Evolutionary conservation across 2,329 filamentous ascomycete species (phyloP), one percentile per base, ranked within the genome.

Genomic region (Coccinonectria pachysandricola): DNA sequence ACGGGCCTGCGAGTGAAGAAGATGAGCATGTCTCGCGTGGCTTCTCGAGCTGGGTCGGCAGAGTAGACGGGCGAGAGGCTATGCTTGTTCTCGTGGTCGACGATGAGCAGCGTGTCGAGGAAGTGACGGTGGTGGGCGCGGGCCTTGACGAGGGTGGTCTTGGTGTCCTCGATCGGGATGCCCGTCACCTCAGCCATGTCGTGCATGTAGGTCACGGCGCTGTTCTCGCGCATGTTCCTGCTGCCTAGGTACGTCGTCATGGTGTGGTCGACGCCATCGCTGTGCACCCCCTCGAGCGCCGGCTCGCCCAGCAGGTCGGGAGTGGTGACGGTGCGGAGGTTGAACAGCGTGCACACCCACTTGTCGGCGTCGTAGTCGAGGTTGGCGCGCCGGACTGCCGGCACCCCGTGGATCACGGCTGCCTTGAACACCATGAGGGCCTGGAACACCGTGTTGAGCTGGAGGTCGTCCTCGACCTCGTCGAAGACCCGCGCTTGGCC

Each of bases 261-360:
- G 27, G 46, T 49, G 27, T 46, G 41, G 30, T 50, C 47, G 10
- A 40, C 39, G 8, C 47, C 47, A 23, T 50, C 47, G 4, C 37
- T 38, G 34, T 50, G 47, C n/a, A 50, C 45, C 11, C 47, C 47
- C 29, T 50, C 47, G 4, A 50, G 36, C 5, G 47, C 45, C 3
- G 47, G 47, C 21, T 49, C 42, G n/a, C 47, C 47, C 12, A 41
- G 27, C 5, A 47, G 32, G 3, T 35, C 29, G 10, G 31, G 32
- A 7, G 30, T 36, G 4, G 47, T 50, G 11, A 37, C 27, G 7
- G 45, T 49, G 15, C 43, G 46, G 5, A 43, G 30, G 30, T 43
- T 43, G 35, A 50, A 49, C 9, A 49, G 21, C 15, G 39, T 47
- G 34, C 36, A 42, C 13, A 49, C 32, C 32, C 39, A 45, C 12